Base-by-base conservation (phyloP, 176 grass and related monocot genomes). In the Avena sativa region DNA sequence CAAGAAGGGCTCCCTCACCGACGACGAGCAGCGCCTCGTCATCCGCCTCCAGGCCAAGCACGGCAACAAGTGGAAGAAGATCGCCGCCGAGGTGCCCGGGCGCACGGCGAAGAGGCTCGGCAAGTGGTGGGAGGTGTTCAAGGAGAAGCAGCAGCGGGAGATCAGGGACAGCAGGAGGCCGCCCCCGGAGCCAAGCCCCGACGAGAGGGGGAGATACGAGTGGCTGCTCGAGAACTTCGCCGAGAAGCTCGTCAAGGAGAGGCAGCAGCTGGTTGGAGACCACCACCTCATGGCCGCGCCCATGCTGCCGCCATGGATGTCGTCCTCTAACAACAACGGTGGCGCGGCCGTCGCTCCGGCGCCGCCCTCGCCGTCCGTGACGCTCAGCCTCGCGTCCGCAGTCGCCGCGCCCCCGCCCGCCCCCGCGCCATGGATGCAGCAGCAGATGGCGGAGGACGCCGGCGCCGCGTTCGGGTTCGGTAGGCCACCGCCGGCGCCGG, bases 81-180 rank as follows among this genome's bases (percentile, higher is more conserved):
- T 99, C 36, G 94, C 97, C 19, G 94, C 97, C 30, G 97, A 99
- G 83, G 91, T 99, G 19, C 97, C 97, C 0, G 94, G 97, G 0
- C 87, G 97, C 19, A 99, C 94, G 0, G 97, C 94, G 0, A 99
- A 99, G 86, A 70, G 97, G 8, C 92, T 99, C 0, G 94, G 97
- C 25, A 99, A 99, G 97, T 99, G 97, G 97, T 99, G 97, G 97
- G 97, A 99, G 76, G 97, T 99, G 49, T 99, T 97, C 90, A 92
- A 94, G 85, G 97, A 99, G 78, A 99, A 94, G 89, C 97, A 99
- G 83, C 89, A 97, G 78, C 84, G 96, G 51, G 90, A 92, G 82
- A 60, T 94, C 15, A 68, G 91, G 34, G 96, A 94, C 38, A 76
- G 84, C 44, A 68, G 86, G 0, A 73, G 86, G 1, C 92, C 90